Evolutionary conservation across 257 asterid species (phyloP), one percentile per base, ranked within the genome.

Genomic region (Pogostemon cablin): DNA sequence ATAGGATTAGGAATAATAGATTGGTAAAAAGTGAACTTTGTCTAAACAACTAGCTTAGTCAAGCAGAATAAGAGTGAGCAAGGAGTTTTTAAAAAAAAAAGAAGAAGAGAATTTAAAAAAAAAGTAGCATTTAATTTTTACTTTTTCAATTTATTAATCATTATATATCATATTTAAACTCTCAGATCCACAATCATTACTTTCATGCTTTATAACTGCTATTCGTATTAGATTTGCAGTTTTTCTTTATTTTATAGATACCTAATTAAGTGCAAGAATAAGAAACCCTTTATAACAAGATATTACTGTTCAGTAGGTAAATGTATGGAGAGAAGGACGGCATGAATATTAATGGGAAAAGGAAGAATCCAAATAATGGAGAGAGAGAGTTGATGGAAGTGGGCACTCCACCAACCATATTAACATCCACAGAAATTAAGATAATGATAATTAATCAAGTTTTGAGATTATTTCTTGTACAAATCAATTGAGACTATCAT

Each of bases 381-480:
- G 72, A 63, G 59, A 32, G 50, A 43, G 43, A 20, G 39, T 49
- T 4, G 74, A 48, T 48, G 48, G 69, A 74, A 59, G 64, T 49
- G 40, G 73, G 63, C 63, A 58, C 54, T 65, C 61, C 37, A 73
- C 78, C 78, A 20, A 66, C 73, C 64, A 67, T 65, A 67, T 49
- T 38, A 62, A 58, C 37, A 42, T 39, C 58, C 47, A 54, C n/a
- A 17, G 39, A 46, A 35, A 47, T 49, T 12, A 67, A 73, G 41
- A 38, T 56, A 12, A 44, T 53, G 42, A 55, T 42, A 42, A 46
- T 42, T 12, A 55, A 43, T 65, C 53, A 52, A 72, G 38, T 62
- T 41, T 72, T 61, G 60, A 50, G 55, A 62, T 53, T 67, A 65
- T 35, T 62, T 32, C 59, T 15, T 42, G 48, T 38, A 55, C 48